These are phyloP conservation scores for Xylaria nigripes DNA, from an alignment of 495 filamentous ascomycete species.

Conservation along the genomic window DNA sequence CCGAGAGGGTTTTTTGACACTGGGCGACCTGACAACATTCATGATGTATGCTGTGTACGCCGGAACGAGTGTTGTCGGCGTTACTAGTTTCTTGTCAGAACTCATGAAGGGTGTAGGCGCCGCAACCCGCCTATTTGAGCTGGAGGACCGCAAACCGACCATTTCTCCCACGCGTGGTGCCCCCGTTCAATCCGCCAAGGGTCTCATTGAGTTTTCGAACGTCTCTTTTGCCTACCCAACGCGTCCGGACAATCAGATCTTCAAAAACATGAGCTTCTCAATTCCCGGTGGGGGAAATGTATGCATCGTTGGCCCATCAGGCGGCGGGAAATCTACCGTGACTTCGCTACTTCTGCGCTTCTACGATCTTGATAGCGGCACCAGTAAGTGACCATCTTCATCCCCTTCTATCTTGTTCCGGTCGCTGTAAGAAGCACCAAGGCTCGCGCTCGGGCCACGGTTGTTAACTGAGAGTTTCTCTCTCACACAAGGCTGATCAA, in stretches of 20 bases:
- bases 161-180: constrained; percentile 76
- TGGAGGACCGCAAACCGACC: constrained; percentile 83
- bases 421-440: not conserved
- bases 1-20: constrained; percentile 69
- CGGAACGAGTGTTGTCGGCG: constrained; percentile 80
- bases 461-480: too few species aligned
- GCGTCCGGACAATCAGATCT: constrained; percentile 81
- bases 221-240: constrained; percentile 87
- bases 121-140: constrained; percentile 86
- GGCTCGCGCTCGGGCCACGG: not conserved
- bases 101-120: constrained; percentile 98
- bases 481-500: not conserved
- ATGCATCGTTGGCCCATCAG: constrained; percentile 90
- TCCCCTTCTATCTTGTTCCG: not conserved
- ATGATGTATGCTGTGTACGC: constrained; percentile 97
- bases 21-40: constrained; percentile 94
- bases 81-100: constrained; percentile 95
- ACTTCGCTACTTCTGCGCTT: constrained; percentile 82
- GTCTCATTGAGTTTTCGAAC: constrained; percentile 77
- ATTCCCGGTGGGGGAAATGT: constrained; percentile 91
- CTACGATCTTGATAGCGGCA: constrained; percentile 73
- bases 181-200: constrained; percentile 71
- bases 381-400: constrained; percentile 22
- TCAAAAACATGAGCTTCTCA: constrained; percentile 78
- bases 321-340: constrained; percentile 92